Evolutionary conservation across 2,329 filamentous ascomycete species (phyloP), one percentile per base, ranked within the genome.

Genomic region (Exophiala alcalophila): DNA sequence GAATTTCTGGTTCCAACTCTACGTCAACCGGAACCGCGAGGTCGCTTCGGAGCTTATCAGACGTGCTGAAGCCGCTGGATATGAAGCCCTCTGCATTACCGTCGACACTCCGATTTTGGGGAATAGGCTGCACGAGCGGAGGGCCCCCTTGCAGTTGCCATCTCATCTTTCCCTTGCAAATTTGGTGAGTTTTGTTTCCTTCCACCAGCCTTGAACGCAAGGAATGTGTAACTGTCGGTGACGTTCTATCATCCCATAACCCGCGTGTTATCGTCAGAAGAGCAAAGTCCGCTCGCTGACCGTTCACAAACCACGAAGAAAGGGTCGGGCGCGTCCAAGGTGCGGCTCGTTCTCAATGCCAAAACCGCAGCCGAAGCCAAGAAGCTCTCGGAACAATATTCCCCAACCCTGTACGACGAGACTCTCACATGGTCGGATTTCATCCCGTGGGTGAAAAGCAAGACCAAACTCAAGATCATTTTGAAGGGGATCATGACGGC

Each of bases 51-150:
- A 39, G 38, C 52, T 73, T 25, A 40, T 74, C 4, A 55, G 63
- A 25, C 56, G 69, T 29, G 64, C 69, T 24, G 25, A 39, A 30
- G 25, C 52, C 18, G 60, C 65, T 3, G 70, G 71, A 4, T 74
- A 68, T 55, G 68, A 66, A 37, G 72, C 72, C 1, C 60, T 76
- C 11, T 64, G 76, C 27, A 57, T 77, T 4, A 72, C 73, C 0
- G 70, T 72, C 8, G 74, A 77, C 50, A 64, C 65, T 1, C 72
- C 74, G 0, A 63, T 72, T 4, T 63, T 76, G 0, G 73, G 73
- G 0, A 65, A 59, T 72, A 40, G 46, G 2, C 25, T 76, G 18
- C 73, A 76, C 29, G 74, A 80, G 53, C 69, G 69, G 49, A 66
- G 73, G 2, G 76, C 76, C 46, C 63, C 69, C 21, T 78, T 77